These are phyloP conservation scores for Lichtheimia corymbifera DNA, from an alignment of 371 early-diverging fungal genomes.

Conservation along the genomic window DNA sequence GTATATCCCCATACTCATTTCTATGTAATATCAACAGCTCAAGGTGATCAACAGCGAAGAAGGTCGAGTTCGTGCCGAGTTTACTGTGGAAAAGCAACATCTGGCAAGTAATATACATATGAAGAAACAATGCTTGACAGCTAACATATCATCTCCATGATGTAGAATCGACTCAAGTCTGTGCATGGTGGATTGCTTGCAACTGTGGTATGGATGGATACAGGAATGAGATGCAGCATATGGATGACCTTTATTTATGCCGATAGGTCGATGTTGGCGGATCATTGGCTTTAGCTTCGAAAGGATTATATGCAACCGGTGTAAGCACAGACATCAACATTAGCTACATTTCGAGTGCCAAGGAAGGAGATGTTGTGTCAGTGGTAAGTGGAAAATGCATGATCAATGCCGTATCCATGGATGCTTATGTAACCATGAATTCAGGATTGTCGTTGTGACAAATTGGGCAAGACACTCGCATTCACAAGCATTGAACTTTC, in stretches of 20 bases:
- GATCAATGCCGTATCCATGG: background rate
- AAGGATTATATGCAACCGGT: slow-evolving; percentile 62
- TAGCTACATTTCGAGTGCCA: slow-evolving; percentile 58
- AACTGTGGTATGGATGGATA: slow-evolving; percentile 42
- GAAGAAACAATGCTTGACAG: background rate
- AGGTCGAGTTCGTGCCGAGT: slow-evolving; percentile 48
- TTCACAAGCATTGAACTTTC: slow-evolving; percentile 58
- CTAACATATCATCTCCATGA: background rate
- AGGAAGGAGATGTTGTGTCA: slow-evolving; percentile 49
- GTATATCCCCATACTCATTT: background rate
- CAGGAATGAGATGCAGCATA: slow-evolving; percentile 15
- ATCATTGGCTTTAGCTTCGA: slow-evolving; percentile 62
- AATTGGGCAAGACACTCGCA: slow-evolving; percentile 63
- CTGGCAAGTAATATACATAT: slow-evolving; percentile 33
- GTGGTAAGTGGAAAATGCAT: slow-evolving; percentile 27
- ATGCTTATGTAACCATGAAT: background rate
- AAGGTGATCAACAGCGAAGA: slow-evolving; percentile 40
- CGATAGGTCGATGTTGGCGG: slow-evolving; percentile 56
- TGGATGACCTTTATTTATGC: background rate
- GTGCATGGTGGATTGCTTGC: slow-evolving; percentile 65
- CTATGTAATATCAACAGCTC: slow-evolving; percentile 28
- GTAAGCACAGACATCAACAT: slow-evolving; percentile 68
- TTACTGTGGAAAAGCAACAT: slow-evolving; percentile 56
- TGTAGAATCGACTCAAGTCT: slow-evolving; percentile 58
- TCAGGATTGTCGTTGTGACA: slow-evolving; percentile 59